Evolutionary conservation across 768 basidiomycete species (phyloP).

Genomic region (Scleroderma citrinum): DNA sequence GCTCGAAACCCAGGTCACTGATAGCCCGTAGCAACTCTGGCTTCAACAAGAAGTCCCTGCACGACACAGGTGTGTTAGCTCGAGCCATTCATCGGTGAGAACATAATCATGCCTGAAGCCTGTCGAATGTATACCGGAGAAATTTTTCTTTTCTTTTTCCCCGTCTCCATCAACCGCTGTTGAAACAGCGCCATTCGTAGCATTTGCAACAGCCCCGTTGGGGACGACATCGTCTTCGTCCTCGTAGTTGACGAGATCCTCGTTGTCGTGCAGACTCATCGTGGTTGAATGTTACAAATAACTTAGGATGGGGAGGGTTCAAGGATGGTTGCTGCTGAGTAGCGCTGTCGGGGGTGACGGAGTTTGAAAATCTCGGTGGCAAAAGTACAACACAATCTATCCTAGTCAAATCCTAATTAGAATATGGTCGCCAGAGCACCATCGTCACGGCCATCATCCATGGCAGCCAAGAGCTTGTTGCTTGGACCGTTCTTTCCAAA

Average conservation of each 20-base stretch:
- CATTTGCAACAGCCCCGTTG: conserved; percentile 42
- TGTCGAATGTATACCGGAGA: conserved; percentile 99
- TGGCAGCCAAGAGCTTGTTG: conserved; percentile 19
- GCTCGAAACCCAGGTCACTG: conserved; percentile 99
- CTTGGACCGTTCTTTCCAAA: conserved; percentile 85
- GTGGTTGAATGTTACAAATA: conserved; percentile 21
- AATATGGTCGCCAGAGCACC: conserved; percentile 58
- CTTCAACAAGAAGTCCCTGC: conserved; percentile 95
- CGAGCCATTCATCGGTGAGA: conserved; percentile 2
- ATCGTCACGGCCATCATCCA: conserved; percentile 37
- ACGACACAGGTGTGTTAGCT: conserved; percentile 9
- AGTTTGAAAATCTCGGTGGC: not conserved
- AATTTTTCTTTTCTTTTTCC: conserved; percentile 93
- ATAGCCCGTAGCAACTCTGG: conserved; percentile 96
- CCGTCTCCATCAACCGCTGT: conserved; percentile 45
- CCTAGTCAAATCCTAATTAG: conserved; percentile 18
- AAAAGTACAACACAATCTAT: not conserved
- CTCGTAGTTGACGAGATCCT: conserved; percentile 93
- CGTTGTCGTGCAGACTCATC: conserved; percentile 84
- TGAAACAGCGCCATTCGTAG: conserved; percentile 44
- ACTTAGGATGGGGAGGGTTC: conserved; percentile 22
- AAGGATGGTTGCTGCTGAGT: not conserved
- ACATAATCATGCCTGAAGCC: conserved; percentile 76
- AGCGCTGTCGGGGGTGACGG: not conserved
- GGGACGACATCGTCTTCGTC: conserved; percentile 79